These are phyloP conservation scores for Akebia trifoliata DNA, from an alignment of 164 flowering plant species.

Conservation along the genomic window DNA sequence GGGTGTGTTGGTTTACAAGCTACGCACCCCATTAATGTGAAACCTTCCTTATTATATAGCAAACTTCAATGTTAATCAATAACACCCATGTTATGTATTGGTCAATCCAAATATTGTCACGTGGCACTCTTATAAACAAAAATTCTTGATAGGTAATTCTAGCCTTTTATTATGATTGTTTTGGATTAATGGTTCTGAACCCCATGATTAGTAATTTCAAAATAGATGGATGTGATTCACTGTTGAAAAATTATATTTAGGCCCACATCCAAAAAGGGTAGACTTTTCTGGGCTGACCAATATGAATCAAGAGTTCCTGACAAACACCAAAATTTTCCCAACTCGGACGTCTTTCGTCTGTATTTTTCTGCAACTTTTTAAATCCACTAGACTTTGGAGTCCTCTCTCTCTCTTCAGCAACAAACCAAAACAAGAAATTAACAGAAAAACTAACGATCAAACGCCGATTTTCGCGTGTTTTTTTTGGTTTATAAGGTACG, in stretches of 20 bases:
- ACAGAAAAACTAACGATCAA: neutral
- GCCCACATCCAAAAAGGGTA: too few relatives aligned
- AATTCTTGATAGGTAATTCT: too few relatives aligned
- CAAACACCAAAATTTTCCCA: too few relatives aligned
- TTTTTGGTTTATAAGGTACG: constrained; percentile 4
- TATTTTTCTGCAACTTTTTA: neutral
- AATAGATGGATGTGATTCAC: too few relatives aligned
- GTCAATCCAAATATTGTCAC: neutral
- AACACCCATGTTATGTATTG: neutral
- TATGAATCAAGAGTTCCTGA: too few relatives aligned
- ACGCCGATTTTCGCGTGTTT: neutral
- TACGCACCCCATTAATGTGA: constrained; percentile 7
- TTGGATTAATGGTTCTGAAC: too few relatives aligned
- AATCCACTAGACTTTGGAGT: neutral
- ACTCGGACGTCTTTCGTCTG: neutral
- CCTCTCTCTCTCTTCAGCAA: neutral
- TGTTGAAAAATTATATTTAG: too few relatives aligned
- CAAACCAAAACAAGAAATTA: neutral
- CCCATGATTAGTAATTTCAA: too few relatives aligned
- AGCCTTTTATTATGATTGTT: too few relatives aligned
- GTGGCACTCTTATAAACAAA: neutral
- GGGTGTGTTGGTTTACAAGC: constrained; percentile 6
- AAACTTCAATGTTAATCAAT: neutral
- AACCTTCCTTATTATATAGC: too few relatives aligned
- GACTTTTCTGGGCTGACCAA: too few relatives aligned